Evolutionary conservation across 2,329 filamentous ascomycete species (phyloP), one percentile per base, ranked within the genome.

Genomic region (Scedosporium minutisporum): DNA sequence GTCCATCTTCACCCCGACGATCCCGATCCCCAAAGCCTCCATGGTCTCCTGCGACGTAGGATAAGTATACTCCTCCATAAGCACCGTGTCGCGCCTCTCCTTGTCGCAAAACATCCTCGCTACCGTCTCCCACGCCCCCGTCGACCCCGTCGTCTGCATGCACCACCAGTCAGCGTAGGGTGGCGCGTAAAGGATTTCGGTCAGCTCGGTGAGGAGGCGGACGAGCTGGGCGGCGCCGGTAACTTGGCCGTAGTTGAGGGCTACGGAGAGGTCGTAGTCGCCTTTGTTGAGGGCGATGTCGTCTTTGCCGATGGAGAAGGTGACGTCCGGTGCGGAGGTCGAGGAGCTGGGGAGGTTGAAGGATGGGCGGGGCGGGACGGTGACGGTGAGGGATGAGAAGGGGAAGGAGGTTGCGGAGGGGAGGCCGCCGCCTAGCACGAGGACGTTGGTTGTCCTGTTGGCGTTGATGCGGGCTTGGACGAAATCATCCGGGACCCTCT

Each of bases 1-100:
- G 64, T 86, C 83, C 63, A 85, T 78, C 9, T 69, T 68, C 14
- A 79, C 76, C 10, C 83, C 83, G 63, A 81, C 75, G 0, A 80
- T 75, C 63, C 76, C 77, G 63, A 85, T 71, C 0, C 82, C 82
- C 3, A 86, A 70, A 1, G 83, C 83, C 4, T 70, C 70, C 3
- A 83, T 79, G 1, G 83, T 86, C 74, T 86, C 83, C 2, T 86
- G 75, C 9, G 83, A 83, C 0, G 90, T 90, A 6, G 89, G 87
- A 76, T 97, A 99, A 46, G 91, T 93, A 75, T 93, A 97, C 71
- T 93, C 89, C 75, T 97, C 95, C 7, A 90, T 93, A 23, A 97
- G 75, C 58, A 97, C 78, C 64, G 86, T 85, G 71, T 97, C 92
- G 0, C 87, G 85, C 6, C 89, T 83, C 63, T 85, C 81, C 60